These are phyloP conservation scores for Coemansia sp. DNA, from an alignment of 192 early-diverging fungal species.

Conservation along the genomic window DNA sequence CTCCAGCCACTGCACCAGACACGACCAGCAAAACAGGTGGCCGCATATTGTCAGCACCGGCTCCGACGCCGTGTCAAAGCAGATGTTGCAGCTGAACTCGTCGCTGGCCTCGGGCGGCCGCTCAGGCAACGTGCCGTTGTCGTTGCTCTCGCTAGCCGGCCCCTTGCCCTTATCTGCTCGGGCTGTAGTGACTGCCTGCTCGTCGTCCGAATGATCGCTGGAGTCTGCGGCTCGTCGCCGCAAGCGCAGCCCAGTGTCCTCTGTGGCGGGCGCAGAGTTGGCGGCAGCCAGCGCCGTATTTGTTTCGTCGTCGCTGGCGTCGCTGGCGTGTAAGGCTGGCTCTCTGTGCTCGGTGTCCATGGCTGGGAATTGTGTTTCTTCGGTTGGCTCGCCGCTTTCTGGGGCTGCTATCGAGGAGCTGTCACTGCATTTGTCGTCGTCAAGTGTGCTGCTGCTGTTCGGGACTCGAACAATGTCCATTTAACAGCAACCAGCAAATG, in stretches of 20 bases:
- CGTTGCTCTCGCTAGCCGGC: background rate
- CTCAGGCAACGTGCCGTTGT: background rate
- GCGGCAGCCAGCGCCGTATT: too few species aligned
- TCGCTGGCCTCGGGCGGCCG: conserved; percentile 5
- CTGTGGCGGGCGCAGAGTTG: background rate
- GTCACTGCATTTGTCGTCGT: background rate
- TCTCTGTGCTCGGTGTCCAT: background rate
- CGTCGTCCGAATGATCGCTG: background rate
- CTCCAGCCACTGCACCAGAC: conserved; percentile 72
- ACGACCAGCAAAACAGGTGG: conserved; percentile 76
- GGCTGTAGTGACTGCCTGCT: background rate
- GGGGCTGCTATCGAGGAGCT: background rate
- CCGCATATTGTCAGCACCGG: conserved; percentile 77
- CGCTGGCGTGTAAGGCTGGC: background rate
- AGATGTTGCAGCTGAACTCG: conserved; percentile 51
- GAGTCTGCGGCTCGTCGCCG: conserved; percentile 10
- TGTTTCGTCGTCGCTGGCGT: too few species aligned
- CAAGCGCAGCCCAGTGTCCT: background rate
- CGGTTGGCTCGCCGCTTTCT: background rate
- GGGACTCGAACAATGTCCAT: background rate
- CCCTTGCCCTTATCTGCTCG: conserved; percentile 11
- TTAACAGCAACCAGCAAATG: background rate
- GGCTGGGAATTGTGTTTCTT: background rate
- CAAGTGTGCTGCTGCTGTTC: background rate
- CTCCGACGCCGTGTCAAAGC: conserved; percentile 71